Evolutionary conservation across 768 basidiomycete genomes (phyloP).

Genomic region (Leucosporidium creatinivorum): DNA sequence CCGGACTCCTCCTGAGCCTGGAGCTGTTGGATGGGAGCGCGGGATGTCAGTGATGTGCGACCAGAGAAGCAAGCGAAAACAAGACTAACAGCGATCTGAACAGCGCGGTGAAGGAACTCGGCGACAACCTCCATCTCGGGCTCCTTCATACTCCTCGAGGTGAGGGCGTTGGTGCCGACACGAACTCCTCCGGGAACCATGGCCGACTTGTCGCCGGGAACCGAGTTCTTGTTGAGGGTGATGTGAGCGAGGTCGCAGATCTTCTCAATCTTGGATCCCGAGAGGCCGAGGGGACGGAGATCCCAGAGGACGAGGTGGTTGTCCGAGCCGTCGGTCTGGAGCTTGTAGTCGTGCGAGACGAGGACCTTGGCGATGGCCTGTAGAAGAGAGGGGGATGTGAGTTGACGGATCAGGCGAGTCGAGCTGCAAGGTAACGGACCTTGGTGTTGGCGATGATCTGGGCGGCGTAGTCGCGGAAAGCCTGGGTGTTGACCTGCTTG

Average conservation of each 20-base stretch:
- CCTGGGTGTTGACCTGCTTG: constrained; percentile 79
- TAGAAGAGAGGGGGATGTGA: neutral
- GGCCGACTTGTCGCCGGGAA: constrained; percentile 91
- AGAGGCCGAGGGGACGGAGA: constrained; percentile 78
- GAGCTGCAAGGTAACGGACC: neutral
- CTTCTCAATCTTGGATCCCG: constrained; percentile 98
- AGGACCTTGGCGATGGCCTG: constrained; percentile 63
- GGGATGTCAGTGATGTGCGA: neutral
- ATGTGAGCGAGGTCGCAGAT: constrained; percentile 94
- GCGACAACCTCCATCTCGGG: constrained; percentile 79
- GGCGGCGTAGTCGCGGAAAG: constrained; percentile 83
- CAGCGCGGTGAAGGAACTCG: constrained; percentile 83
- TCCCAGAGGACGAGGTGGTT: constrained; percentile 99
- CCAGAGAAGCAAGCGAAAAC: neutral
- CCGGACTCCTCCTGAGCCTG: constrained; percentile 90
- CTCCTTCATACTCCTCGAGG: constrained; percentile 88
- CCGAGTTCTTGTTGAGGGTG: constrained; percentile 87
- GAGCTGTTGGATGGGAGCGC: constrained; percentile 42
- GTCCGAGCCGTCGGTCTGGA: constrained; percentile 93
- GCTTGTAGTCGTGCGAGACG: constrained; percentile 75
- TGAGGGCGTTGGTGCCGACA: constrained; percentile 86
- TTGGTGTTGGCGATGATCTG: constrained; percentile 86
- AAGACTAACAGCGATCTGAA: constrained; percentile 62
- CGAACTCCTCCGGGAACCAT: constrained; percentile 96
- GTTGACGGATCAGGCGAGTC: neutral